These are phyloP conservation scores for Naganishia antarctica DNA, from an alignment of 768 basidiomycete species.

Conservation along the genomic window DNA sequence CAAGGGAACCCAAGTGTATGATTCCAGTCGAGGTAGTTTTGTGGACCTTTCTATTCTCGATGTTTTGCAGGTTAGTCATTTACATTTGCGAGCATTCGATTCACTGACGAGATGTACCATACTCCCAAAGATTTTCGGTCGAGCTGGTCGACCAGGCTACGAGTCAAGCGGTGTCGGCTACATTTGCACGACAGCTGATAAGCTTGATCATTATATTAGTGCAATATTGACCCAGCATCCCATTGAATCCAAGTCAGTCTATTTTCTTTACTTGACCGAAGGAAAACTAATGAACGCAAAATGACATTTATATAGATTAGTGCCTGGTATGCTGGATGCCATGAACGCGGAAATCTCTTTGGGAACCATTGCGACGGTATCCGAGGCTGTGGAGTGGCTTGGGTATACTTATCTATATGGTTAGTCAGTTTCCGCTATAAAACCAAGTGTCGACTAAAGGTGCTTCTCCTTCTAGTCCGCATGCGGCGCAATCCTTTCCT, in stretches of 20 bases:
- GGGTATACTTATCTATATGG: conserved; percentile 90
- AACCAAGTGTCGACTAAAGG: too few species aligned
- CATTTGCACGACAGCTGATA: conserved; percentile 91
- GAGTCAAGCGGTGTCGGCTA: conserved; percentile 91
- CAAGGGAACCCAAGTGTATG: conserved; percentile 96
- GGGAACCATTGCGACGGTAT: conserved; percentile 80
- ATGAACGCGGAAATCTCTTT: conserved; percentile 93
- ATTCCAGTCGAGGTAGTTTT: conserved; percentile 81
- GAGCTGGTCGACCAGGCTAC: conserved; percentile 67
- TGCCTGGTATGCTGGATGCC: conserved; percentile 76
- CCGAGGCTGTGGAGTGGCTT: conserved; percentile 87
- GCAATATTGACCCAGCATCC: conserved; percentile 87
- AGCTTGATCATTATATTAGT: conserved; percentile 82
- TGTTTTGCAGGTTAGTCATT: conserved; percentile 60
- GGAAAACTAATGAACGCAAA: background rate
- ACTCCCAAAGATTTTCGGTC: conserved; percentile 74
- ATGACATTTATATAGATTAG: conserved; percentile 56
- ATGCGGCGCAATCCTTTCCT: conserved; percentile 86
- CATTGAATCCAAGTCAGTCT: conserved; percentile 84
- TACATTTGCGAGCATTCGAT: background rate
- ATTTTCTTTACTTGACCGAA: background rate
- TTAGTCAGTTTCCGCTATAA: too few species aligned
- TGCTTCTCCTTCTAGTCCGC: conserved; percentile 58
- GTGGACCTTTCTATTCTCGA: conserved; percentile 90
- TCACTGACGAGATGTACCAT: background rate